Conservation (phyloP, 176 grass and related monocot species). For the Dactylis glomerata region DNA sequence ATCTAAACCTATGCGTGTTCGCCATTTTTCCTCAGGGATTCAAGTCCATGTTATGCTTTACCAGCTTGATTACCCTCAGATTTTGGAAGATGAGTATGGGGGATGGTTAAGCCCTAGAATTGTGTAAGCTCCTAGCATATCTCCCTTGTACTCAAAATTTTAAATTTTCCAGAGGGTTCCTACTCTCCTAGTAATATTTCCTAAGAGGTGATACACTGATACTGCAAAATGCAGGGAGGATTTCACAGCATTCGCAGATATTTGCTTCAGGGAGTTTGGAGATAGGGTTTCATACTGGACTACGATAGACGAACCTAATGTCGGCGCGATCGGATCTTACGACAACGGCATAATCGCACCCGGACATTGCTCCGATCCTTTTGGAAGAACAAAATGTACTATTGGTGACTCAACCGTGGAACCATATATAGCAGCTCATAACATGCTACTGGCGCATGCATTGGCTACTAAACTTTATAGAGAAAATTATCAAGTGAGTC, state of each 20-base stretch:
- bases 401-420: constrained; percentile 54
- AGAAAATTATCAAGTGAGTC: constrained; percentile 47
- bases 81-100: constrained; percentile 63
- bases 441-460: constrained; percentile 48
- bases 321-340: background rate
- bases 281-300: constrained; percentile 47
- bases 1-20: background rate
- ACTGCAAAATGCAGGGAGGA: constrained; percentile 28
- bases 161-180: background rate
- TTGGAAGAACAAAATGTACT: constrained; percentile 40
- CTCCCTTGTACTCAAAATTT: background rate
- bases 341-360: constrained; percentile 35
- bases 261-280: constrained; percentile 47
- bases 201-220: background rate
- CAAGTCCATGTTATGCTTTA: constrained; percentile 58
- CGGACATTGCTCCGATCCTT: constrained; percentile 47
- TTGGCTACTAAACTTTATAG: constrained; percentile 40
- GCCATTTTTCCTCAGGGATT: constrained; percentile 37
- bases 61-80: constrained; percentile 63
- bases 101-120: constrained; percentile 39
- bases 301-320: constrained; percentile 4
- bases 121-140: constrained; percentile 24
- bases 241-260: constrained; percentile 45
- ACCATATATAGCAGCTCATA: constrained; percentile 54
- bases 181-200: background rate